Evolutionary conservation across 257 asterid species (phyloP).

Genomic region (Solanum infundibuliforme): DNA sequence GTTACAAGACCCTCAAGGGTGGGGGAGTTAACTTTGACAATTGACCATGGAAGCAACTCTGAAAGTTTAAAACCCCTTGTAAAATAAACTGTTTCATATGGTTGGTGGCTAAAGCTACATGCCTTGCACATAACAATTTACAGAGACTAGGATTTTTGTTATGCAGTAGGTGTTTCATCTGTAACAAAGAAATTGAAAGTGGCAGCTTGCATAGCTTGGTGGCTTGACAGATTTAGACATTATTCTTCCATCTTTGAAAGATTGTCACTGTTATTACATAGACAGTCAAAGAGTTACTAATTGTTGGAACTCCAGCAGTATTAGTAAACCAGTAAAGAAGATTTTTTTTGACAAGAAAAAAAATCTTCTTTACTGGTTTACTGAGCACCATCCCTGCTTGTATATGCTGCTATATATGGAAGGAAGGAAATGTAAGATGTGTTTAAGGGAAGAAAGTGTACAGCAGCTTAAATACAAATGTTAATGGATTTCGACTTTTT

Average conservation of each 20-base stretch:
- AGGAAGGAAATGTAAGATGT: not conserved
- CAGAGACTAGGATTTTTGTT: not conserved
- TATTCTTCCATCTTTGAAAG: not conserved
- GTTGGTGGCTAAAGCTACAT: not conserved
- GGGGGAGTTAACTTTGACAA: not conserved
- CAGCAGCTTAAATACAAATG: not conserved
- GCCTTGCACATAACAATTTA: not conserved
- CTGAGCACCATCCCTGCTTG: not conserved
- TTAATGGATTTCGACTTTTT: not conserved
- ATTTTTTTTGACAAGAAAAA: not conserved
- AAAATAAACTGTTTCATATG: not conserved
- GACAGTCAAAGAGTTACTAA: not conserved
- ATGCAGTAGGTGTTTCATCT: not conserved
- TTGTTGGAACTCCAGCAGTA: not conserved
- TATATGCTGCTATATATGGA: not conserved
- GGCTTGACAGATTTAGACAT: not conserved
- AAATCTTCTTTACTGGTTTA: not conserved
- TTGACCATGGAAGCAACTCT: not conserved
- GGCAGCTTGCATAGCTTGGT: not conserved
- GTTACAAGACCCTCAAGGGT: not conserved
- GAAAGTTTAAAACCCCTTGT: not conserved
- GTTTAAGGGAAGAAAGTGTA: not conserved
- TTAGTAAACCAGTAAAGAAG: not conserved
- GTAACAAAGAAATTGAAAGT: not conserved
- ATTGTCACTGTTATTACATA: not conserved